Evolutionary conservation across 306 rosid genomes (phyloP).

Genomic region (Cucumis hystrix): DNA sequence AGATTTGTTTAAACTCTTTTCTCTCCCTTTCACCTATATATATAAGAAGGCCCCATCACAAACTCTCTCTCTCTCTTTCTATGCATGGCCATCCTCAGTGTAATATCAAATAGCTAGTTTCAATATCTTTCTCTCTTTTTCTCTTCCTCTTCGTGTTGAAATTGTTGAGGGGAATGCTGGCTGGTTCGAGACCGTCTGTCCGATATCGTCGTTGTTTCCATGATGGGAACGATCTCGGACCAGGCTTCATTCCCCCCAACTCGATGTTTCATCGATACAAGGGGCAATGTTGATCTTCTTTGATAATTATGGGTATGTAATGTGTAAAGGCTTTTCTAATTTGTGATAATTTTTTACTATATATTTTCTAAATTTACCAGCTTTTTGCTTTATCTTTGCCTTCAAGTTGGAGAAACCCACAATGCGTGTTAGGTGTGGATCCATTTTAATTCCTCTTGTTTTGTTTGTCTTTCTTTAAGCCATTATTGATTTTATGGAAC

Average conservation of each 20-base stretch:
- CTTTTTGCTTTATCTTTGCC: not conserved
- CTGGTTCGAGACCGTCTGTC: conserved; percentile 76
- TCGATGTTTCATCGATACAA: not conserved
- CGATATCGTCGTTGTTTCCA: not conserved
- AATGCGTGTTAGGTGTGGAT: not conserved
- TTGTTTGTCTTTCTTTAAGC: no score
- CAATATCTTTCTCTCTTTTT: conserved; percentile 11
- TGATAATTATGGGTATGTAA: not conserved
- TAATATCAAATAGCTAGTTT: not conserved
- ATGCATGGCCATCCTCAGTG: conserved; percentile 46
- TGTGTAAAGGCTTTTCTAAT: conserved; percentile 2
- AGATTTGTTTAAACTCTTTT: conserved; percentile 11
- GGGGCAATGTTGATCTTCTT: not conserved
- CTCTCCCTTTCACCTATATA: conserved; percentile 29
- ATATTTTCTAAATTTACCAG: not conserved
- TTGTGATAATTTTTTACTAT: not conserved
- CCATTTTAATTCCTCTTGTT: not conserved
- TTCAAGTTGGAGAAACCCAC: conserved; percentile 1
- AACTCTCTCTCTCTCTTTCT: not conserved
- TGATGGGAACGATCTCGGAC: conserved; percentile 65
- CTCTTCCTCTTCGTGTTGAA: conserved; percentile 5
- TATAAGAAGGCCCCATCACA: conserved; percentile 44
- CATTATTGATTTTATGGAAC: not conserved
- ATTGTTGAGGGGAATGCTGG: conserved; percentile 82
- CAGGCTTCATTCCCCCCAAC: conserved; percentile 99